Evolutionary conservation across 2,329 filamentous ascomycete species (phyloP).

Genomic region (Ambrosiella beaveri): DNA sequence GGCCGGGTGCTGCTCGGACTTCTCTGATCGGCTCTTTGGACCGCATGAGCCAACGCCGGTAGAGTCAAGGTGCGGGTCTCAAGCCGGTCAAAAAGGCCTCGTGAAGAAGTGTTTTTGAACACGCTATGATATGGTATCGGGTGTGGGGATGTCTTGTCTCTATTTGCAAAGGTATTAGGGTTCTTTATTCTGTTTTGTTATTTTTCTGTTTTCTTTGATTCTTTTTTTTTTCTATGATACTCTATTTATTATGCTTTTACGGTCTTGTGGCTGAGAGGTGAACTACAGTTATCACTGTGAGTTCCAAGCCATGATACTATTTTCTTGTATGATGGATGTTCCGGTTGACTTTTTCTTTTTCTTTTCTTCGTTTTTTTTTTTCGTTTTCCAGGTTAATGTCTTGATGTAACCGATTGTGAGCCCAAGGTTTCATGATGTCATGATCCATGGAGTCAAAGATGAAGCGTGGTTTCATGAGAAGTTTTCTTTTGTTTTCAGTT

Average conservation of each 20-base stretch:
- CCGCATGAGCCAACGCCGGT: constrained; percentile 19
- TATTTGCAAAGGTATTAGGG: neutral
- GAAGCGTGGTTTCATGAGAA: neutral
- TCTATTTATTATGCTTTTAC: neutral
- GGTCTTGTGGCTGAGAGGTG: too few relatives aligned
- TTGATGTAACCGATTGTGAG: neutral
- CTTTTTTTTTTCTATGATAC: neutral
- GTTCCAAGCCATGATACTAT: too few relatives aligned
- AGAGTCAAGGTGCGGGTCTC: constrained; percentile 46
- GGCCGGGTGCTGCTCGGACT: constrained; percentile 35
- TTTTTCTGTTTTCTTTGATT: constrained; percentile 1
- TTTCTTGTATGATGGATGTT: too few relatives aligned
- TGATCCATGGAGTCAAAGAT: neutral
- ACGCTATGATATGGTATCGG: neutral
- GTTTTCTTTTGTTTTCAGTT: neutral
- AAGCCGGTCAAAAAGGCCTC: neutral
- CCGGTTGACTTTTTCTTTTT: too few relatives aligned
- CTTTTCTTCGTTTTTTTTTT: too few relatives aligned
- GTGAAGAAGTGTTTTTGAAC: neutral
- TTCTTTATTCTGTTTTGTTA: neutral
- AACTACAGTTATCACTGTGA: neutral
- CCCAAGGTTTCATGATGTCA: neutral
- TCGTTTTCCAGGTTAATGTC: neutral
- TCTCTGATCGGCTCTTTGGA: constrained; percentile 79
- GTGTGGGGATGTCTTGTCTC: neutral